phyloP scores from a whole-genome alignment of 2,329 filamentous ascomycete genomes.

The Fusarium paranaense region DNA sequence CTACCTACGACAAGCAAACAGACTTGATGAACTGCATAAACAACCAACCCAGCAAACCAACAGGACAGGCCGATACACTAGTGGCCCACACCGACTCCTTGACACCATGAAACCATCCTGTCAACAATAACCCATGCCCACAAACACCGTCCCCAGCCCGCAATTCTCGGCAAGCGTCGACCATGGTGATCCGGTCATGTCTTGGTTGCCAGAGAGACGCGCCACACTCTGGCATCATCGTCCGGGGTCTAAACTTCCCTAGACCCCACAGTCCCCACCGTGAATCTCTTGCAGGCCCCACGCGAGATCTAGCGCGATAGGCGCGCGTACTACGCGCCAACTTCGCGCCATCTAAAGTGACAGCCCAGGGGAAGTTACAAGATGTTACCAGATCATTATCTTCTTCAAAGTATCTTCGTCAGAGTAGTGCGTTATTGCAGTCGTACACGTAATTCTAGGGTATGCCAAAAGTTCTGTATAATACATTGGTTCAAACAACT shows the following conservation, averaged over 20 bases:
- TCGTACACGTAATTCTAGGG: slow-evolving; percentile 34
- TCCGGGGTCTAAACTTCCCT: slow-evolving; percentile 15
- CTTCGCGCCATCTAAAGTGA: slow-evolving; percentile 6
- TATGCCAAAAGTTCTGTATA: slow-evolving; percentile 33
- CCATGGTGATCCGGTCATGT: neutral
- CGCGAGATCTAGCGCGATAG: slow-evolving; percentile 31
- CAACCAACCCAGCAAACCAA: neutral
- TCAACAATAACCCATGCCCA: neutral
- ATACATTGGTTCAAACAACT: slow-evolving; percentile 25
- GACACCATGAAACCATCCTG: neutral
- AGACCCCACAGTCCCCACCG: slow-evolving; percentile 18
- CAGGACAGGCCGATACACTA: neutral
- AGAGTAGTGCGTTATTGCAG: slow-evolving; percentile 26
- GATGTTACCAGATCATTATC: neutral
- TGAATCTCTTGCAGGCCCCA: slow-evolving; percentile 11
- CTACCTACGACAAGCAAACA: neutral
- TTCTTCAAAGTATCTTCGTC: neutral
- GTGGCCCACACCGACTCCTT: neutral
- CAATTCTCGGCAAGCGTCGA: neutral
- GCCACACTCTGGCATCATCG: slow-evolving; percentile 6
- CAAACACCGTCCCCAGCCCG: neutral
- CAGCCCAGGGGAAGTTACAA: neutral
- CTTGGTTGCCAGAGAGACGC: slow-evolving; percentile 35
- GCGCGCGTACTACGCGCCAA: slow-evolving; percentile 23
- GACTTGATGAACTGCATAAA: neutral